A percentile compares a stretch with the other conserved stretches of the same genome.
Evolutionary conservation across 345 rosid species (phyloP).

Genomic region (Hibiscus syriacus): DNA sequence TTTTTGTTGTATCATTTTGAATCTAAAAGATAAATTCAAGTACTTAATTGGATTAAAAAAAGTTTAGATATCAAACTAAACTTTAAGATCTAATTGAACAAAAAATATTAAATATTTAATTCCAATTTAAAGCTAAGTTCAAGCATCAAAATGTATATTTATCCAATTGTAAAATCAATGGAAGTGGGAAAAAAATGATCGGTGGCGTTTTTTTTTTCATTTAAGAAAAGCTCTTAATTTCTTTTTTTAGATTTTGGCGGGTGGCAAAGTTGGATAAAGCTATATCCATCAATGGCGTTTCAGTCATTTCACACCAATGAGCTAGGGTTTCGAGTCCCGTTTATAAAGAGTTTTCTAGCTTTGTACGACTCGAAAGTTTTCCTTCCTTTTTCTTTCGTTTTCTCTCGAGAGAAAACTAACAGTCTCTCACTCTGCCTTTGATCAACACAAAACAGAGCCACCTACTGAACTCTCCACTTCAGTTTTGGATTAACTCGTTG

Average conservation of each 20-base stretch:
- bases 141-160: too few species aligned
- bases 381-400: neutral
- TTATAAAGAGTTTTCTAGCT: conserved; percentile 21
- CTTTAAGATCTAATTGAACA: too few species aligned
- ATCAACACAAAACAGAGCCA: neutral
- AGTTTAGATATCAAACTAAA: too few species aligned
- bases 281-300: conserved; percentile 12
- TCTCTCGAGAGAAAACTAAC: neutral
- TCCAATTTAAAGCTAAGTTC: too few species aligned
- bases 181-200: too few species aligned
- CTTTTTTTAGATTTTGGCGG: conserved; percentile 20
- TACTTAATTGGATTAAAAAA: too few species aligned
- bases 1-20: too few species aligned
- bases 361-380: conserved; percentile 14
- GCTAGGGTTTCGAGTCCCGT: conserved; percentile 37
- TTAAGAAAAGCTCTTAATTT: neutral
- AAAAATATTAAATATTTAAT: too few species aligned
- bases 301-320: conserved; percentile 13
- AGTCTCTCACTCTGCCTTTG: neutral
- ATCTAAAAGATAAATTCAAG: too few species aligned
- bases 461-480: neutral
- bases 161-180: too few species aligned
- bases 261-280: conserved; percentile 17
- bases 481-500: neutral
- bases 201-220: conserved; percentile 23